These are phyloP conservation scores for Alternaria triticina DNA, from an alignment of 2,329 filamentous ascomycete species.

Conservation along the genomic window DNA sequence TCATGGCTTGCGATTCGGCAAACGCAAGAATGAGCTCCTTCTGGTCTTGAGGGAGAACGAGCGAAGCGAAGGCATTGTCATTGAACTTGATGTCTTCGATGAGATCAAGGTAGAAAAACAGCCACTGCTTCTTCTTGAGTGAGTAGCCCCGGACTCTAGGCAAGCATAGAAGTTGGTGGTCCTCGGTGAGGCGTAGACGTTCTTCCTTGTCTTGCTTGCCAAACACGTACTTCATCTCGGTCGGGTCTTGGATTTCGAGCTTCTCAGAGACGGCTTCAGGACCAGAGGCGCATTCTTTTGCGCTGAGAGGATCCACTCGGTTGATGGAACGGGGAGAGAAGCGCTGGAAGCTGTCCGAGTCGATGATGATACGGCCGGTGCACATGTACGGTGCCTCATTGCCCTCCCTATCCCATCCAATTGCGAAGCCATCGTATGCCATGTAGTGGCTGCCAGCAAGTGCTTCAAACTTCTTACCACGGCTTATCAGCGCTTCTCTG, in stretches of 20 bases:
- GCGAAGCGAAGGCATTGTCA: constrained; percentile 76
- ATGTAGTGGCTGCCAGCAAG: constrained; percentile 79
- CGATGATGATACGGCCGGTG: constrained; percentile 84
- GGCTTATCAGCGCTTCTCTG: constrained; percentile 70
- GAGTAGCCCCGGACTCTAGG: constrained; percentile 84
- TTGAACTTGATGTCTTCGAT: constrained; percentile 84
- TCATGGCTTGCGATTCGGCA: constrained; percentile 80
- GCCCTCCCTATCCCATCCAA: constrained; percentile 39
- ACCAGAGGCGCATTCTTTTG: constrained; percentile 20
- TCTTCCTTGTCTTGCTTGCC: constrained; percentile 39
- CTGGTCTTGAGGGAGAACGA: constrained; percentile 71
- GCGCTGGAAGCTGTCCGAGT: constrained; percentile 61
- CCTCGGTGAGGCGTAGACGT: constrained; percentile 70
- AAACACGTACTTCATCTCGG: constrained; percentile 19
- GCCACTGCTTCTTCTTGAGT: constrained; percentile 86
- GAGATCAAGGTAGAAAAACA: constrained; percentile 80
- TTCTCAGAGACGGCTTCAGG: background rate
- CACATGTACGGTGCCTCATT: constrained; percentile 60
- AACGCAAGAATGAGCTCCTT: constrained; percentile 76
- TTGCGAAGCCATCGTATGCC: constrained; percentile 73
- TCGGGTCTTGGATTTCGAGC: constrained; percentile 11
- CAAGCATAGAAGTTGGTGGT: constrained; percentile 80
- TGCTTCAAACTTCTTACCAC: constrained; percentile 80
- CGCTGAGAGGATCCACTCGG: constrained; percentile 21
- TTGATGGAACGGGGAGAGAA: constrained; percentile 53